Evolutionary conservation across 2,329 filamentous ascomycete species (phyloP), one percentile per base, ranked within the genome.

Genomic region (Diaporthe sp.): DNA sequence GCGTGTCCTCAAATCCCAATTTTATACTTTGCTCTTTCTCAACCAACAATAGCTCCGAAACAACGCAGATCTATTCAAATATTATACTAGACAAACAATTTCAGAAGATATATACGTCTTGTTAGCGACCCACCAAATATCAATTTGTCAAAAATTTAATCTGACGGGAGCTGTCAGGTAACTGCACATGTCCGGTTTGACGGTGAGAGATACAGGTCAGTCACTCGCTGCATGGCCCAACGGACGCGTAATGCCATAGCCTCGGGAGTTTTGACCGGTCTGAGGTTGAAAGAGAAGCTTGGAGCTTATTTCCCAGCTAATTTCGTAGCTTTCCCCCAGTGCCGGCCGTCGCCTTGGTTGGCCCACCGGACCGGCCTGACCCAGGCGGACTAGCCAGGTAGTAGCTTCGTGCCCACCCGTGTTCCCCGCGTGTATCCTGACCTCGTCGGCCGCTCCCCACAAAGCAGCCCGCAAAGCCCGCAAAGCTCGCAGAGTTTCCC

Each of bases 231-330:
- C 34, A 22, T 49, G 22, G n/a, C 13, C 55, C 31, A 13, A 28
- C 28, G 8, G 19, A 39, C 19, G 19, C 34, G 37, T 39, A 13
- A 61, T 42, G 34, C 60, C 39, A 31, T 42, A 49, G 61, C 61
- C 3, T n/a, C 61, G 61, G 61, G 42, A 1, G 34, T 46, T 65
- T 65, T 46, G 17, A 34, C 61, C 42, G 8, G n/a, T 49, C 42
- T 65, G 25, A 46, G 19, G 61, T 31, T 65, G 60, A 28, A 25
- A 25, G 22, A 17, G 42, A 65, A 67, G 61, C 61, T 31, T 49
- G 28, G 42, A 49, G 61, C 42, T 67, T 67, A 49, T n/a, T 65
- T 67, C 19, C 42, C 42, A 49, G 39, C 61, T 49, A 49, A 65
- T 65, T 31, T 65, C 60, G 42, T 65, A 65, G 39, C 4, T 46